Evolutionary conservation across 2,329 filamentous ascomycete genomes (phyloP).

Genomic region (Zymoseptoria crescenta): DNA sequence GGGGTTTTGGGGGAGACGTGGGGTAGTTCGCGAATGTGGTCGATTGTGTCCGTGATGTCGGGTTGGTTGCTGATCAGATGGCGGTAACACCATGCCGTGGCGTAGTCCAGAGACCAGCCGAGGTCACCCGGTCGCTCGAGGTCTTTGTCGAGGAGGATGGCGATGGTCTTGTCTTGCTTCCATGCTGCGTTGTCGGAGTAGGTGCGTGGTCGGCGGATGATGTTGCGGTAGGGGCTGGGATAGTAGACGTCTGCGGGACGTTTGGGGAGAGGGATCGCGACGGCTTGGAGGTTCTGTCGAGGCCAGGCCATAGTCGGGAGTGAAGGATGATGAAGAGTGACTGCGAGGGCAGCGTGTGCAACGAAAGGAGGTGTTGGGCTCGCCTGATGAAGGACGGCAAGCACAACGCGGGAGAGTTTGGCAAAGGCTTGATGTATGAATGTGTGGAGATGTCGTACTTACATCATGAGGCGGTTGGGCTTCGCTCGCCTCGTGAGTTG

Average conservation of each 20-base stretch:
- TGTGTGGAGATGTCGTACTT: background rate
- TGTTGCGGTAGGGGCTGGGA: constrained; percentile 1
- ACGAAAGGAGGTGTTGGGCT: background rate
- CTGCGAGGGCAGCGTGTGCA: background rate
- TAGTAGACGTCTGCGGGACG: constrained; percentile 14
- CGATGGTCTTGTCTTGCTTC: background rate
- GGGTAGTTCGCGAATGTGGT: constrained; percentile 19
- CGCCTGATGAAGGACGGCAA: background rate
- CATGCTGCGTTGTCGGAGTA: background rate
- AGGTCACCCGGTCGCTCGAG: constrained; percentile 24
- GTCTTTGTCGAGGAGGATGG: constrained; percentile 15
- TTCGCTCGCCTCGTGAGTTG: background rate
- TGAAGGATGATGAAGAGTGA: background rate
- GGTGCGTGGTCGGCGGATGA: background rate
- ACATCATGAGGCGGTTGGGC: background rate
- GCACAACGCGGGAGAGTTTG: background rate
- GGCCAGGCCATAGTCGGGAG: constrained; percentile 5
- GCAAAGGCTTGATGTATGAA: background rate
- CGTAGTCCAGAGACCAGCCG: constrained; percentile 37
- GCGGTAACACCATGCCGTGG: constrained; percentile 33
- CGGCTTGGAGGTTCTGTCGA: constrained; percentile 6
- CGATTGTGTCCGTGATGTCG: constrained; percentile 22
- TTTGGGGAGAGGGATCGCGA: constrained; percentile 12
- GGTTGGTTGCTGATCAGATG: constrained; percentile 23
- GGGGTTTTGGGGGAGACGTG: constrained; percentile 23